Percentiles rank a stretch among this genome's conserved stretches.
phyloP scores from a whole-genome alignment of 2,329 filamentous ascomycete species.

The Aspergillus aculeatus region DNA sequence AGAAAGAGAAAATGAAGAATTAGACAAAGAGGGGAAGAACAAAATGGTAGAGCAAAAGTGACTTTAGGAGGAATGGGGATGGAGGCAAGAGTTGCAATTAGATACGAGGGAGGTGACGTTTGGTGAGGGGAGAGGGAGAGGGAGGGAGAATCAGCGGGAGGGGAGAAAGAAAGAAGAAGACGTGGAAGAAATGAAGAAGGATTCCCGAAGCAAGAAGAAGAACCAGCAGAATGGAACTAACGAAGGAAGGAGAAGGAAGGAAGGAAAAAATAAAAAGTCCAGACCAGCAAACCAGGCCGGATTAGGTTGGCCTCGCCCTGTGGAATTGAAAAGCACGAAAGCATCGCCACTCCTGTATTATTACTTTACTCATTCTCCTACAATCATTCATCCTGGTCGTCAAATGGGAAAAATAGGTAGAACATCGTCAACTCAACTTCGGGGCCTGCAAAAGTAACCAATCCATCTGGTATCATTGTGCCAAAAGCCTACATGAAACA shows the following conservation, averaged over 20 bases:
- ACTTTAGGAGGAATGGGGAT: neutral
- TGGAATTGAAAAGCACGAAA: neutral
- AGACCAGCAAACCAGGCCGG: conserved; percentile 1
- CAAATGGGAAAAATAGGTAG: neutral
- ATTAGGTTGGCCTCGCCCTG: neutral
- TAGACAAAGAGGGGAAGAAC: neutral
- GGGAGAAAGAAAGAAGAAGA: neutral
- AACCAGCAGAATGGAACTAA: neutral
- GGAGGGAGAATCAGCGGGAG: conserved; percentile 1
- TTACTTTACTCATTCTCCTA: neutral
- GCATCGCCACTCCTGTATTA: neutral
- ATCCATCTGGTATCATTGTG: conserved; percentile 30
- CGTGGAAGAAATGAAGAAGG: conserved; percentile 1
- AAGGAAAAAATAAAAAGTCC: neutral
- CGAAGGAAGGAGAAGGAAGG: neutral
- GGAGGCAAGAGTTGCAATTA: neutral
- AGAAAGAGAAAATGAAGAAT: neutral
- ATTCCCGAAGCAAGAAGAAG: conserved; percentile 2
- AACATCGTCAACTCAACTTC: conserved; percentile 18
- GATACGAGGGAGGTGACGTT: neutral
- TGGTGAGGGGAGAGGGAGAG: conserved; percentile 2
- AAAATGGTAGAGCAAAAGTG: neutral
- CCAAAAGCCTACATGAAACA: conserved; percentile 13
- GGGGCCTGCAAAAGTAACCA: conserved; percentile 19
- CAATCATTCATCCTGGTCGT: neutral